phyloP scores from a whole-genome alignment of 2,329 filamentous ascomycete species.

The Dothidotthia symphoricarpi region DNA sequence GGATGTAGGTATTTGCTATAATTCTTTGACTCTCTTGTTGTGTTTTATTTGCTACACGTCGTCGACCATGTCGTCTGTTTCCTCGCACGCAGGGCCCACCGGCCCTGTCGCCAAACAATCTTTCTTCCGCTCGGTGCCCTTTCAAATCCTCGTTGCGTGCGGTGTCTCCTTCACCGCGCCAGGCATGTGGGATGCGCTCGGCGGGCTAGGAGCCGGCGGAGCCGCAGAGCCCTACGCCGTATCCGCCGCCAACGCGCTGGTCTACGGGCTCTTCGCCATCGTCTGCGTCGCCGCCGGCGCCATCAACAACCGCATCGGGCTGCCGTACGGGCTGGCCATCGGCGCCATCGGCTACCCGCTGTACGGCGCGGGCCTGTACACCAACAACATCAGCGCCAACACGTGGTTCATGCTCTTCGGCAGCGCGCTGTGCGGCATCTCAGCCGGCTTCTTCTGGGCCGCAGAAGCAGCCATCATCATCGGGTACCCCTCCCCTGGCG shows the following conservation, averaged over 20 bases:
- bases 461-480: constrained; percentile 45
- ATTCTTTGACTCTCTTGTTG: not conserved
- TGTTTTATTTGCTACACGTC: not conserved
- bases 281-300: constrained; percentile 37
- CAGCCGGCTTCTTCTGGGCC: constrained; percentile 46
- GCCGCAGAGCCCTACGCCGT: constrained; percentile 36
- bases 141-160: constrained; percentile 36
- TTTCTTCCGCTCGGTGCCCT: constrained; percentile 34
- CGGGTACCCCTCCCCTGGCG: constrained; percentile 41
- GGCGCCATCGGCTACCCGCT: constrained; percentile 47
- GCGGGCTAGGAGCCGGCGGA: constrained; percentile 35
- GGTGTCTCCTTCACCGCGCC: constrained; percentile 37
- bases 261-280: constrained; percentile 35
- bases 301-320: constrained; percentile 41
- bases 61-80: constrained; percentile 11
- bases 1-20: constrained; percentile 2
- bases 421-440: constrained; percentile 41
- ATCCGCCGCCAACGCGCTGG: constrained; percentile 35
- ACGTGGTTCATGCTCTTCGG: constrained; percentile 46
- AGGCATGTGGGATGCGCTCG: constrained; percentile 39
- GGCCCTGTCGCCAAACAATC: constrained; percentile 21
- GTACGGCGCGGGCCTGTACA: constrained; percentile 44
- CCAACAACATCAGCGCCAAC: constrained; percentile 40
- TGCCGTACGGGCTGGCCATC: constrained; percentile 40
- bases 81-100: constrained; percentile 7